Percentiles rank a stretch among this genome's conserved stretches.
Conservation (phyloP, 2,329 filamentous ascomycete species). For the Sclerotinia sclerotiorum region DNA sequence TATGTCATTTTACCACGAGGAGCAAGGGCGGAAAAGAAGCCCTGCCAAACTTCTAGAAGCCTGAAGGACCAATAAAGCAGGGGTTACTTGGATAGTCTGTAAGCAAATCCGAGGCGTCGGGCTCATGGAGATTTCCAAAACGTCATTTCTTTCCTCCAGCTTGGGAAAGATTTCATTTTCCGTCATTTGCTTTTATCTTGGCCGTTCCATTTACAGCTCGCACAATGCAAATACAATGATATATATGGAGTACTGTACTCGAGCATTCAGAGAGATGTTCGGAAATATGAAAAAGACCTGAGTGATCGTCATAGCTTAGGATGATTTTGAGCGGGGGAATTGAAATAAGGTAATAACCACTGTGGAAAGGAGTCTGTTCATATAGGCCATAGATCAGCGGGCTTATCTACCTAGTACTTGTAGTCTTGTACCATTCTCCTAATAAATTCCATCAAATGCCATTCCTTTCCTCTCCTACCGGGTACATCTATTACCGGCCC, state of each 20-base stretch:
- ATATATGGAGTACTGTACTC: neutral
- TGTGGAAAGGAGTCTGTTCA: too few relatives aligned
- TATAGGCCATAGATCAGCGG: too few relatives aligned
- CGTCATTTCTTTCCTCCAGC: neutral
- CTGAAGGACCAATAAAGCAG: neutral
- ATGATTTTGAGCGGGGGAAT: neutral
- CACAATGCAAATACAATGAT: neutral
- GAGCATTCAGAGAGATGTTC: neutral
- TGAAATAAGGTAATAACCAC: neutral
- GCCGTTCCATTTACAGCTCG: conserved; percentile 5
- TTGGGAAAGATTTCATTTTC: conserved; percentile 5
- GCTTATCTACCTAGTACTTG: too few relatives aligned
- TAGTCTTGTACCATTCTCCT: too few relatives aligned
- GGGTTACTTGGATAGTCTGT: neutral
- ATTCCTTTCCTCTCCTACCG: too few relatives aligned
- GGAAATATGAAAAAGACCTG: neutral
- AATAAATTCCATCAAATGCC: too few relatives aligned
- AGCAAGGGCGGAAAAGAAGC: neutral
- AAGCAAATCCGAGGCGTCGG: neutral
- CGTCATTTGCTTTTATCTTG: neutral
- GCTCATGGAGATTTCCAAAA: neutral
- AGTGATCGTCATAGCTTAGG: neutral
- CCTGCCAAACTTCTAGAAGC: conserved; percentile 7
- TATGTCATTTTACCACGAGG: conserved; percentile 1
- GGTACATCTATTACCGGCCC: too few relatives aligned